Evolutionary conservation across 2,329 filamentous ascomycete species (phyloP), one percentile per base, ranked within the genome.

Genomic region (Seiridium cupressi): DNA sequence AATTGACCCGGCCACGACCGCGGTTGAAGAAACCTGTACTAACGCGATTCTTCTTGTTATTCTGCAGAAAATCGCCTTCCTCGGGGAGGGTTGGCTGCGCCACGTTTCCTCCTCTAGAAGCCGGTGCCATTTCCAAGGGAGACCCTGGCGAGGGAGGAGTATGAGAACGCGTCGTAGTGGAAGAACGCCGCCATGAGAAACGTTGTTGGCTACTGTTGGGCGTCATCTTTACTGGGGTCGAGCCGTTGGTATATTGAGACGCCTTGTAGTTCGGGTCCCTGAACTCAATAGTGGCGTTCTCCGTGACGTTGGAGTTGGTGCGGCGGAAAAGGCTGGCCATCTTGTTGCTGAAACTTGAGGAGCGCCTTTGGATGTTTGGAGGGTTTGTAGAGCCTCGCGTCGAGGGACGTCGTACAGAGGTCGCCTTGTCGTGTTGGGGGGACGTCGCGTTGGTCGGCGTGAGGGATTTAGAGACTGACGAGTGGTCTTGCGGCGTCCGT

Each of bases 41-140:
- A 4, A 81, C 76, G 13, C 82, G 79, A 60, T 76, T 76, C 72
- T 85, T 87, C 67, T 79, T 81, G 49, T 71, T 74, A 49, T 71
- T 74, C n/a, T 70, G 67, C 31, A 79, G 64, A 55, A 84, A 82
- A 61, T 83, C 81, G 3, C 75, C 73, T 3, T 76, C 69, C 1
- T 69, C 74, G 8, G 82, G 79, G 38, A 81, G 67, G 11, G 54
- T 61, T 3, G 65, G 56, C 48, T 65, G 44, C 69, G 70, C 68
- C 3, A 68, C 64, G 47, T 61, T 65, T 57, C 65, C 60, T 57
- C 65, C 60, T 26, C 66, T 66, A 9, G 63, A 51, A 42, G 49
- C 60, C 51, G 66, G 58, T 56, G 69, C 60, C 60, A 65, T 64
- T 58, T 68, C 70, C 36, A 64, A 59, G 26, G 64, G 63, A 36